These are phyloP conservation scores for Pistacia vera DNA, from an alignment of 345 rosid species.

Conservation along the genomic window DNA sequence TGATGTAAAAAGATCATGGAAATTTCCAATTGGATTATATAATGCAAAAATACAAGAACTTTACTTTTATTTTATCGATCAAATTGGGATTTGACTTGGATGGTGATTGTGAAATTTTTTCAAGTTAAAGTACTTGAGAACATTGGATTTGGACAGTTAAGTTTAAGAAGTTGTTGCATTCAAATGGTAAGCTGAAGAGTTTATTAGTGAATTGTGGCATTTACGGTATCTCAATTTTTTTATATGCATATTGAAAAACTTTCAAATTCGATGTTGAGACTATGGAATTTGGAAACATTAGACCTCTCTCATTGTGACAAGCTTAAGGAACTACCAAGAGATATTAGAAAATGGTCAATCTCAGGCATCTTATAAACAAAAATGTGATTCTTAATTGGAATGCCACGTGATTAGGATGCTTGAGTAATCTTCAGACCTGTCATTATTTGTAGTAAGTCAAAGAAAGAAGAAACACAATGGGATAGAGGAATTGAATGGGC, in stretches of 20 bases:
- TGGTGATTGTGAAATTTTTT: no score
- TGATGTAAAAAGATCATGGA: no score
- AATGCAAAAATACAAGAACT: no score
- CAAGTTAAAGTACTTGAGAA: neutral
- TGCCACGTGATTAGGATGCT: slow-evolving; percentile 4
- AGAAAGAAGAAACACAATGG: neutral
- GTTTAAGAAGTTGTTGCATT: neutral
- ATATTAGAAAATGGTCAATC: neutral
- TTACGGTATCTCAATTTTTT: slow-evolving; percentile 6
- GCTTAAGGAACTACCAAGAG: slow-evolving; percentile 10
- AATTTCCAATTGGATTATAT: no score
- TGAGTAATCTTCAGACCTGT: slow-evolving; percentile 4
- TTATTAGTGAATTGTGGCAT: neutral
- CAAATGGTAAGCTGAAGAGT: neutral
- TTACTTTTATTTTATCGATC: no score
- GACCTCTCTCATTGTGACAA: slow-evolving; percentile 5
- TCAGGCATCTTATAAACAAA: neutral
- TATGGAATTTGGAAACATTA: slow-evolving; percentile 13
- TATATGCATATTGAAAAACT: neutral
- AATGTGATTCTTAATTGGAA: neutral
- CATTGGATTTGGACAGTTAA: neutral
- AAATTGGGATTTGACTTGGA: no score
- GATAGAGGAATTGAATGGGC: neutral
- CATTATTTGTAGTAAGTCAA: slow-evolving; percentile 5
- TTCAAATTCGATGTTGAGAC: neutral